phyloP scores from a whole-genome alignment of 768 basidiomycete species.

The Boletus rubropictus region DNA sequence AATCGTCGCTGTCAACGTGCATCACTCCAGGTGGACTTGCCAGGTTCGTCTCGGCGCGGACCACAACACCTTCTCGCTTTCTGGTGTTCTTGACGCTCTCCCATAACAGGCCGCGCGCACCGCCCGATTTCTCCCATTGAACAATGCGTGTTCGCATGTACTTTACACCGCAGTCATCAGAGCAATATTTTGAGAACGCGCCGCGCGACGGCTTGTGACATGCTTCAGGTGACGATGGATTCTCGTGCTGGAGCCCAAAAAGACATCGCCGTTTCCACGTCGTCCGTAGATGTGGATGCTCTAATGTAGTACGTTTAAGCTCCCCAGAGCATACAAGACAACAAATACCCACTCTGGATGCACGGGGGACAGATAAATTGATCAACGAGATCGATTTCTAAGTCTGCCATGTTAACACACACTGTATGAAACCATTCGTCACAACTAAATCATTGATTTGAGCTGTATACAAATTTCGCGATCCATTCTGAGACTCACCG shows the following conservation, averaged over 20 bases:
- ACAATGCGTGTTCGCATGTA: conserved; percentile 64
- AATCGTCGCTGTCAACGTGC: conserved; percentile 12
- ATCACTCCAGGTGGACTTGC: conserved; percentile 22
- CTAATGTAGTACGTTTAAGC: conserved; percentile 32
- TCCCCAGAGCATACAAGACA: background rate
- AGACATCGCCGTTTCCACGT: conserved; percentile 79
- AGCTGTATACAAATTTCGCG: background rate
- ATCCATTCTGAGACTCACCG: conserved; percentile 43
- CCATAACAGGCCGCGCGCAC: conserved; percentile 64
- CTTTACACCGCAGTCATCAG: conserved; percentile 77
- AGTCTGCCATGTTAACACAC: conserved; percentile 77
- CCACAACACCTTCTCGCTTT: conserved; percentile 65
- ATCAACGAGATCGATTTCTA: conserved; percentile 82
- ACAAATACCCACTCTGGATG: conserved; percentile 53
- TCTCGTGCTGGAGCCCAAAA: conserved; percentile 58
- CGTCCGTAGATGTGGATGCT: conserved; percentile 55
- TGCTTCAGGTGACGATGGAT: conserved; percentile 56
- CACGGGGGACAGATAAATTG: conserved; percentile 88
- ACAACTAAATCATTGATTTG: conserved; percentile 45
- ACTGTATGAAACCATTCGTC: conserved; percentile 93
- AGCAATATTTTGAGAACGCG: conserved; percentile 87
- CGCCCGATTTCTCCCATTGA: conserved; percentile 56
- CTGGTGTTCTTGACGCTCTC: conserved; percentile 64
- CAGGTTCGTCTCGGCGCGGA: conserved; percentile 35
- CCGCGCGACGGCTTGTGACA: conserved; percentile 81